Evolutionary conservation across 2,329 filamentous ascomycete species (phyloP).

Genomic region (Botrytis cinerea): DNA sequence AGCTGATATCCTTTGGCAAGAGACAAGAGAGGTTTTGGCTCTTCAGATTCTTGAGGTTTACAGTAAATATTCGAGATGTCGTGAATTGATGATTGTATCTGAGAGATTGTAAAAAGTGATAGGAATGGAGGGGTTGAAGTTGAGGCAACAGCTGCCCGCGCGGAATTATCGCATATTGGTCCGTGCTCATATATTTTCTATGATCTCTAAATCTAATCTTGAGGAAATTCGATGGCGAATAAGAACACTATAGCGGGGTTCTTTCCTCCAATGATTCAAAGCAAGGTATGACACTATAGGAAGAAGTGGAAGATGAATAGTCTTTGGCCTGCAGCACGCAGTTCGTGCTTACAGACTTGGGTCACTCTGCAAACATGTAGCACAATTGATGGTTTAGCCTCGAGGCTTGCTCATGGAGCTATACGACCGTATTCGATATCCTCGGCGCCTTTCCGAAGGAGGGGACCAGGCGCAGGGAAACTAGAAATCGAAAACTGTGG

Average conservation of each 20-base stretch:
- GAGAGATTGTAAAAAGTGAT: background rate
- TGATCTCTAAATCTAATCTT: background rate
- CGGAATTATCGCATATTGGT: slow-evolving; percentile 10
- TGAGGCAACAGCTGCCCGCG: slow-evolving; percentile 20
- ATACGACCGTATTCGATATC: slow-evolving; percentile 29
- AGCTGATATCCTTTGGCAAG: background rate
- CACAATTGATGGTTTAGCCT: slow-evolving; percentile 32
- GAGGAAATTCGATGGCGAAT: background rate
- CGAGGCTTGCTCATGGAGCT: slow-evolving; percentile 32
- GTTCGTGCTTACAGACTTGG: slow-evolving; percentile 33
- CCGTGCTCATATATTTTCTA: slow-evolving; percentile 9
- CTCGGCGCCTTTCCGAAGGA: background rate
- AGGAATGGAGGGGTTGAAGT: slow-evolving; percentile 18
- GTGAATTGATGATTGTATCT: background rate
- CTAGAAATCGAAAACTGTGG: background rate
- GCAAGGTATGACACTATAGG: slow-evolving; percentile 28
- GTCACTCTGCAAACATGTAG: slow-evolving; percentile 32
- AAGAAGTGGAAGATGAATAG: slow-evolving; percentile 34
- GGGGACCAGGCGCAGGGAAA: background rate
- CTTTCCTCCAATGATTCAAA: slow-evolving; percentile 3
- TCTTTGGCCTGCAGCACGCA: slow-evolving; percentile 34
- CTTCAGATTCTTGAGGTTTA: background rate
- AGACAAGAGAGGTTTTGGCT: background rate
- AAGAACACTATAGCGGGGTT: slow-evolving; percentile 1
- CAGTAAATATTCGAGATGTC: background rate